phyloP scores from a whole-genome alignment of 768 basidiomycete genomes.

The Coprinellus aureogranulatus region DNA sequence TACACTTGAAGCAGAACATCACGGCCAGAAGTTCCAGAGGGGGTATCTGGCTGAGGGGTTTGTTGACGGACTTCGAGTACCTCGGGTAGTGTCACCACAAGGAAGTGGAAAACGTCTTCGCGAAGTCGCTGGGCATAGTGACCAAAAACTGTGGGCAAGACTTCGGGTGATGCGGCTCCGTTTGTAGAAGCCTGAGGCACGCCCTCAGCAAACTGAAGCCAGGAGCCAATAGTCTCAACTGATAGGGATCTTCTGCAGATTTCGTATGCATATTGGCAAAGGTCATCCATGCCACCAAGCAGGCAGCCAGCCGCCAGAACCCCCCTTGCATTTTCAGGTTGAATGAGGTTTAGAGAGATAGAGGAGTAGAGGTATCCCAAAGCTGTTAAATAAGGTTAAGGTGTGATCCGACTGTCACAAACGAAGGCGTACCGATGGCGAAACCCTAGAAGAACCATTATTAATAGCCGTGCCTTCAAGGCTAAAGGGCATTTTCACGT shows the following conservation, averaged over 20 bases:
- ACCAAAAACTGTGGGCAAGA: slow-evolving; percentile 61
- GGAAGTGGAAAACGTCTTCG: slow-evolving; percentile 77
- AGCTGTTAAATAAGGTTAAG: slow-evolving; percentile 40
- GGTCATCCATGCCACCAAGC: slow-evolving; percentile 84
- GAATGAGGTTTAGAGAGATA: slow-evolving; percentile 63
- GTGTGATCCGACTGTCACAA: background rate
- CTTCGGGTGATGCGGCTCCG: slow-evolving; percentile 49
- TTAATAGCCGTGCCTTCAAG: slow-evolving; percentile 11
- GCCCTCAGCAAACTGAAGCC: slow-evolving; percentile 74
- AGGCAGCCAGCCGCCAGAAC: slow-evolving; percentile 84
- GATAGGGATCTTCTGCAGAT: slow-evolving; percentile 74
- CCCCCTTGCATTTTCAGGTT: slow-evolving; percentile 76
- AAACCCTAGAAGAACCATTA: slow-evolving; percentile 50
- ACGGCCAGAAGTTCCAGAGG: slow-evolving; percentile 41
- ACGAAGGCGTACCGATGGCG: slow-evolving; percentile 56
- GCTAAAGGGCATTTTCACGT: slow-evolving; percentile 26
- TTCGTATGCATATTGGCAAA: slow-evolving; percentile 76
- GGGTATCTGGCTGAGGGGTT: slow-evolving; percentile 27
- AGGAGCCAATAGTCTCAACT: slow-evolving; percentile 69
- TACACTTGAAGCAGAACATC: slow-evolving; percentile 74
- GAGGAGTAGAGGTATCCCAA: slow-evolving; percentile 81
- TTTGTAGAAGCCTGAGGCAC: slow-evolving; percentile 46
- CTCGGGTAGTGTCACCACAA: slow-evolving; percentile 71
- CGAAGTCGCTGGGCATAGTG: slow-evolving; percentile 72
- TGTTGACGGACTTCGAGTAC: slow-evolving; percentile 49